Percentiles rank a stretch among this genome's conserved stretches.
Evolutionary conservation across 176 grass and related monocot genomes (phyloP).

Genomic region (Neostapfia colusana): DNA sequence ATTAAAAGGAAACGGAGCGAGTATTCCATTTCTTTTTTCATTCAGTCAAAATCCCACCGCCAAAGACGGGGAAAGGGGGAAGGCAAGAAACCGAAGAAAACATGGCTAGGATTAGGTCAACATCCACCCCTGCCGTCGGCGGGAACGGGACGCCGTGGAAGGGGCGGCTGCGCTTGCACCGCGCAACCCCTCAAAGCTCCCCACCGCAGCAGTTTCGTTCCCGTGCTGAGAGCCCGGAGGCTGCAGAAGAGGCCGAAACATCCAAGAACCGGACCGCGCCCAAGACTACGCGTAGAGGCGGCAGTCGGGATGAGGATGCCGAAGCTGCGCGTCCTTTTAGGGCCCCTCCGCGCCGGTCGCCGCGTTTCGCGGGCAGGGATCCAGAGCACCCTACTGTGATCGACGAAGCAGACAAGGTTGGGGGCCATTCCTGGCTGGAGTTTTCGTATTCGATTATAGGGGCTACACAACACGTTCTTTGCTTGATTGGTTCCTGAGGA

Average conservation of each 20-base stretch:
- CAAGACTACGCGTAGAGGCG: not conserved
- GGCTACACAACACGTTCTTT: not conserved
- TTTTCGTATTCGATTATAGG: not conserved
- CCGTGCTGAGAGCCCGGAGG: not conserved
- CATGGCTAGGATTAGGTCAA: not conserved
- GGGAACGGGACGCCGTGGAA: conserved; percentile 12
- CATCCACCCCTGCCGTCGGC: not conserved
- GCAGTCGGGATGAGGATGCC: not conserved
- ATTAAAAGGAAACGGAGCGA: too few species aligned
- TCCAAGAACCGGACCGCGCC: conserved; percentile 21
- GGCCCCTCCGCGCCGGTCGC: not conserved
- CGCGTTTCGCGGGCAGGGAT: not conserved
- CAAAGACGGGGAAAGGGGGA: too few species aligned
- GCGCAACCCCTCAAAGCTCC: not conserved
- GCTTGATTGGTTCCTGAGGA: not conserved
- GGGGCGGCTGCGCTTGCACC: conserved; percentile 27
- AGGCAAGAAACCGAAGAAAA: not conserved
- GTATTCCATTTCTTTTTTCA: too few species aligned
- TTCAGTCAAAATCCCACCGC: too few species aligned
- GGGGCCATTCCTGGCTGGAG: not conserved
- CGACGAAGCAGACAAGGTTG: conserved; percentile 10
- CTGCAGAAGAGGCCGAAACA: not conserved
- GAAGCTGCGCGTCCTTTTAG: not conserved
- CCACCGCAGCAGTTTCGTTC: not conserved
- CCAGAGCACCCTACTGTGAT: conserved; percentile 1